Percentiles rank a stretch among this genome's conserved stretches.
Evolutionary conservation across 164 flowering plant genomes (phyloP).

Genomic region (Echeveria elegans): DNA sequence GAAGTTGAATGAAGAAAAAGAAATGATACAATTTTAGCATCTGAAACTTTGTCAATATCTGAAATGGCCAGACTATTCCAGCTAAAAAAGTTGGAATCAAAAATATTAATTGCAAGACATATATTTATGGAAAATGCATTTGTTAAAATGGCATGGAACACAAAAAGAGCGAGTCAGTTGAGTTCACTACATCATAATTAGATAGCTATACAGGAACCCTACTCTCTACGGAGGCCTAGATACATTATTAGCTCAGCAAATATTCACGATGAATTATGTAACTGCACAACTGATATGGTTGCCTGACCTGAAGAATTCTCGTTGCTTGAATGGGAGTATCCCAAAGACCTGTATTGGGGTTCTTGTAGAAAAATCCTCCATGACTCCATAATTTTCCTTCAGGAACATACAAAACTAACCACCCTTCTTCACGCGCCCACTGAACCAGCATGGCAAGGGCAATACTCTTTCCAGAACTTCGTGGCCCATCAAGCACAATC

Average conservation of each 20-base stretch:
- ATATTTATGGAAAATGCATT: not conserved
- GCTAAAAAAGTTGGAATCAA: too few relatives aligned
- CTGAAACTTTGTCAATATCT: not conserved
- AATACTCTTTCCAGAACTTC: conserved; percentile 86
- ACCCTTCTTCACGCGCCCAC: conserved; percentile 95
- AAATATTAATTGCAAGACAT: too few relatives aligned
- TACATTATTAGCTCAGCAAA: not conserved
- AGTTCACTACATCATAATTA: not conserved
- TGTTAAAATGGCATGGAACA: not conserved
- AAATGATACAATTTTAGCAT: not conserved
- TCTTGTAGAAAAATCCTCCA: conserved; percentile 76
- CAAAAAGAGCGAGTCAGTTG: too few relatives aligned
- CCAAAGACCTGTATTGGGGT: conserved; percentile 75
- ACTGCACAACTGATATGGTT: not conserved
- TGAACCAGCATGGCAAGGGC: conserved; percentile 89
- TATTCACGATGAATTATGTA: not conserved
- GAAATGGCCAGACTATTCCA: not conserved
- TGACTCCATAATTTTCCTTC: conserved; percentile 77
- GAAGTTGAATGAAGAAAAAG: conserved; percentile 13
- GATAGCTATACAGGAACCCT: not conserved
- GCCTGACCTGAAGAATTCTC: conserved; percentile 55
- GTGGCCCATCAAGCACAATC: conserved; percentile 84
- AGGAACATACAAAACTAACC: conserved; percentile 89
- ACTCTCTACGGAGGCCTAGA: not conserved
- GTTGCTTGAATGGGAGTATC: conserved; percentile 91